phyloP scores from a whole-genome alignment of 106 monocot genomes.

The Dioscorea alata region DNA sequence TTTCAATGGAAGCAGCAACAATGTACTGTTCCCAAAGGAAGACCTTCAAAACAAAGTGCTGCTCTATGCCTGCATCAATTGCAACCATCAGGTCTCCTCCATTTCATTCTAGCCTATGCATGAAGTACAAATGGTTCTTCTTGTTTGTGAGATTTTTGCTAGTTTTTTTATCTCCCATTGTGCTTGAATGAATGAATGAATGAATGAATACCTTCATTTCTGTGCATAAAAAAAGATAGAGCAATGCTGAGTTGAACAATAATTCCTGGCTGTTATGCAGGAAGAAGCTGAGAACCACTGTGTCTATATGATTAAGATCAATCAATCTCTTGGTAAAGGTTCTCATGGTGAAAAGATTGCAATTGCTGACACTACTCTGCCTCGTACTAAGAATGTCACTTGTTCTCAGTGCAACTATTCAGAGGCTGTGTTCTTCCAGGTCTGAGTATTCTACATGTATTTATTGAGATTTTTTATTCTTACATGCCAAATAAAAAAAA shows the following conservation, averaged over 20 bases:
- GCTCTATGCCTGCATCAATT: constrained; percentile 36
- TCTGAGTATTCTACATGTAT: not conserved
- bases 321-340: constrained; percentile 44
- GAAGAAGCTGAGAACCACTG: constrained; percentile 59
- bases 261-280: constrained; percentile 15
- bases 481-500: too few relatives aligned
- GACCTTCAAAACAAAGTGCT: constrained; percentile 26
- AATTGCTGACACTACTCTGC: constrained; percentile 65
- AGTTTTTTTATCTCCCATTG: too few relatives aligned
- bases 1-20: constrained; percentile 14
- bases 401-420: constrained; percentile 61
- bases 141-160: not conserved
- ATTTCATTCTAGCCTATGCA: not conserved
- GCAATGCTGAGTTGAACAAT: not conserved
- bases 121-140: not conserved
- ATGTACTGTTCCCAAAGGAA: constrained; percentile 30
- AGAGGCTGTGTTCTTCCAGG: constrained; percentile 72
- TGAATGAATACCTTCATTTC: not conserved
- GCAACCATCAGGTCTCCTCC: constrained; percentile 20
- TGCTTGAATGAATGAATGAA: not conserved
- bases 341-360: constrained; percentile 64
- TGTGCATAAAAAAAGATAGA: not conserved
- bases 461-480: too few relatives aligned
- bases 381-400: constrained; percentile 60
- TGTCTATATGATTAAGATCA: constrained; percentile 71